Percentiles rank a stretch among this genome's conserved stretches.
Evolutionary conservation across 495 filamentous ascomycete genomes (phyloP).

Genomic region (Hypoxylon trugodes): DNA sequence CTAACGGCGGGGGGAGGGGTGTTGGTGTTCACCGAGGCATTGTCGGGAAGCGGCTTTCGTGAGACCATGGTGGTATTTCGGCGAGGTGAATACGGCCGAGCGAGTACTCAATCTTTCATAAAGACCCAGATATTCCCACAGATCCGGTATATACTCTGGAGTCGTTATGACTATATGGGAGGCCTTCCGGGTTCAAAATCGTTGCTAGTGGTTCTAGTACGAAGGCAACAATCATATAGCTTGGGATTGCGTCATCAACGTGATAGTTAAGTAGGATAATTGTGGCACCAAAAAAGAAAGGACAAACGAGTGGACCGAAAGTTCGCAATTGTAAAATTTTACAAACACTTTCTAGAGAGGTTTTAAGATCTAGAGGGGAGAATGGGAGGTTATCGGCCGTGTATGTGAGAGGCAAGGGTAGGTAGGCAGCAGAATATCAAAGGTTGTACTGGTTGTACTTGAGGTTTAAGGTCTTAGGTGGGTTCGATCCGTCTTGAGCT

Average conservation of each 20-base stretch:
- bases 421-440: slow-evolving; percentile 11
- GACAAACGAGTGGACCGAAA: not conserved
- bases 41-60: slow-evolving; percentile 53
- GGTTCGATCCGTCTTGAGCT: not conserved
- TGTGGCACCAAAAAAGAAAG: not conserved
- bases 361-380: slow-evolving; percentile 1
- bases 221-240: slow-evolving; percentile 19
- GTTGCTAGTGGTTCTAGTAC: slow-evolving; percentile 1
- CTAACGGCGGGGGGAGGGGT: slow-evolving; percentile 37
- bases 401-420: not conserved
- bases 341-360: not conserved
- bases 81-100: slow-evolving; percentile 30
- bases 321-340: not conserved
- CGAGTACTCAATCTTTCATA: not conserved
- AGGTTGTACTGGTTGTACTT: not conserved
- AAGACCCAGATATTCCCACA: not conserved
- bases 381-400: not conserved
- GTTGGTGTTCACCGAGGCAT: slow-evolving; percentile 41
- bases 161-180: not conserved
- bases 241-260: slow-evolving; percentile 35
- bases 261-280: not conserved
- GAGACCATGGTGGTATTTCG: slow-evolving; percentile 38
- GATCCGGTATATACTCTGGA: not conserved
- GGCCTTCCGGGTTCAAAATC: not conserved
- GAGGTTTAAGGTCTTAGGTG: not conserved